Evolutionary conservation across 2,329 filamentous ascomycete species (phyloP).

Genomic region (Achaetomium macrosporum): DNA sequence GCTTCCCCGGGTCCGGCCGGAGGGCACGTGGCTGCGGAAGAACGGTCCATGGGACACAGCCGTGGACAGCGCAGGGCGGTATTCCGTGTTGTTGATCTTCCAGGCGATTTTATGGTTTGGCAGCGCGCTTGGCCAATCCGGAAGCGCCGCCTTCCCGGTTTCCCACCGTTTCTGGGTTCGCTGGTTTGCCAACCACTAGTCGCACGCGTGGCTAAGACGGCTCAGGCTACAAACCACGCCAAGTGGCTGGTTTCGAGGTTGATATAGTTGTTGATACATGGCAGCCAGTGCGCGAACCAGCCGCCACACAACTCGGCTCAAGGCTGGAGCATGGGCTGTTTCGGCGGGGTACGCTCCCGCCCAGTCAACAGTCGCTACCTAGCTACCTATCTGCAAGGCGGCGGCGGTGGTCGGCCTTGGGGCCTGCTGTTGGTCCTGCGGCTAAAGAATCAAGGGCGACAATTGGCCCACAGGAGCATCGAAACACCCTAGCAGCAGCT

Average conservation of each 20-base stretch:
- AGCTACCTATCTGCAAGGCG: background rate
- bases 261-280: background rate
- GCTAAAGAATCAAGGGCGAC: background rate
- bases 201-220: too few species aligned
- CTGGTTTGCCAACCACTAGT: background rate
- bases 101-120: background rate
- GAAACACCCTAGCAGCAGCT: background rate
- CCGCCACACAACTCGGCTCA: background rate
- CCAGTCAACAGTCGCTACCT: background rate
- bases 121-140: background rate
- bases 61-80: background rate
- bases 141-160: too few species aligned
- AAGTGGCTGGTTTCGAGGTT: background rate
- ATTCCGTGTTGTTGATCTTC: background rate
- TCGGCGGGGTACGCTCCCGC: background rate
- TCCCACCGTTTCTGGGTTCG: too few species aligned
- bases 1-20: background rate
- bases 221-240: too few species aligned
- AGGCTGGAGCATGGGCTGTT: background rate
- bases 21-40: background rate
- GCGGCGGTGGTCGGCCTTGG: slow-evolving; percentile 8
- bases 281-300: background rate
- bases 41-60: background rate
- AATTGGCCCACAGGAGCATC: background rate
- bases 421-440: slow-evolving; percentile 1